These are phyloP conservation scores for Fusarium bulbicola DNA, from an alignment of 2,329 filamentous ascomycete species.

Conservation along the genomic window DNA sequence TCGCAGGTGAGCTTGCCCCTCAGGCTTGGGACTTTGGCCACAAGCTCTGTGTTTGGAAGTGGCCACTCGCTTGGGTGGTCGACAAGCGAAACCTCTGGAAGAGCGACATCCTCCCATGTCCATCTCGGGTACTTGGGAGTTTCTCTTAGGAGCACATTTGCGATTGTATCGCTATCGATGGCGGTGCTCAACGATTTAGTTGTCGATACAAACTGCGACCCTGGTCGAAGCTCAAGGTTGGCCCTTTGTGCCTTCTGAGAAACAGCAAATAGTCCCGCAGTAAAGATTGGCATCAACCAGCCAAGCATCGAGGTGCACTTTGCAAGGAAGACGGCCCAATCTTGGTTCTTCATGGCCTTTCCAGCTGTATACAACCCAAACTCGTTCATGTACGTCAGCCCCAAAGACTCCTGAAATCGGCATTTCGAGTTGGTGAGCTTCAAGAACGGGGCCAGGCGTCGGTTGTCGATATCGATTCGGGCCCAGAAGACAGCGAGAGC, in stretches of 20 bases:
- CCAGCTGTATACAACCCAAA: slow-evolving; percentile 36
- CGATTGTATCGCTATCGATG: slow-evolving; percentile 26
- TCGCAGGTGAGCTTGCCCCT: slow-evolving; percentile 35
- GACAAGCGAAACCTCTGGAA: slow-evolving; percentile 34
- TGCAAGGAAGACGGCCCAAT: slow-evolving; percentile 43
- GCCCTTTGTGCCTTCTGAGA: slow-evolving; percentile 29
- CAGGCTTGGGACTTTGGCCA: slow-evolving; percentile 31
- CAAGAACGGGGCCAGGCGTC: slow-evolving; percentile 40
- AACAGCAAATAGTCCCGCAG: slow-evolving; percentile 41
- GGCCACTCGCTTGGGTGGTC: slow-evolving; percentile 31
- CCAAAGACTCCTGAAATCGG: slow-evolving; percentile 39
- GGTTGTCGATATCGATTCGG: slow-evolving; percentile 40
- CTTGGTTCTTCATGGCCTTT: slow-evolving; percentile 38
- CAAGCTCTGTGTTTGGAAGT: slow-evolving; percentile 36
- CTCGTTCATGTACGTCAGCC: slow-evolving; percentile 43
- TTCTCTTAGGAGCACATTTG: slow-evolving; percentile 29
- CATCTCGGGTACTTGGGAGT: slow-evolving; percentile 39
- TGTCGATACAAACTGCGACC: slow-evolving; percentile 36
- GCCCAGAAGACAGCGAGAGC: slow-evolving; percentile 33
- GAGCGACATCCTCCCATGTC: slow-evolving; percentile 41
- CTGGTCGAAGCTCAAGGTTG: slow-evolving; percentile 32
- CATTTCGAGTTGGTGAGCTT: slow-evolving; percentile 35
- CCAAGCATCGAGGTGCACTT: slow-evolving; percentile 40
- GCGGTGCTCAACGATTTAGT: slow-evolving; percentile 22
- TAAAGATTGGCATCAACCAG: slow-evolving; percentile 44